Evolutionary conservation across 2,329 filamentous ascomycete genomes (phyloP).

Genomic region (Talaromyces sp.): DNA sequence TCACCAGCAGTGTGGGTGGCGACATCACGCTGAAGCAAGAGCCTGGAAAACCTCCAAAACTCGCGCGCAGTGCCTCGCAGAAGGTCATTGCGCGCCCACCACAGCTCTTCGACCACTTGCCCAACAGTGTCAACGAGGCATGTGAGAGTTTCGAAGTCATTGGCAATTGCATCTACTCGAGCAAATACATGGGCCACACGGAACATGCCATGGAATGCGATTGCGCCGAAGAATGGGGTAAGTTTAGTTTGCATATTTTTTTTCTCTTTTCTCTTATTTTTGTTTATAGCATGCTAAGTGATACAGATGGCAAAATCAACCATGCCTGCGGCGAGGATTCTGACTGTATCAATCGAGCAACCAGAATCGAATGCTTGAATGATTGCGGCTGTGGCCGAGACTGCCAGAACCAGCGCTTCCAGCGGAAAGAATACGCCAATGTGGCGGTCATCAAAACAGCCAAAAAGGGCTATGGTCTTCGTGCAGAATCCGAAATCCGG

Average conservation of each 20-base stretch:
- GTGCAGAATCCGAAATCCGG: constrained; percentile 70
- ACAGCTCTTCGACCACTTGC: constrained; percentile 66
- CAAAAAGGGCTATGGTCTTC: constrained; percentile 93
- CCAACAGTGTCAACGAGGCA: constrained; percentile 73
- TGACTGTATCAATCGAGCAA: constrained; percentile 96
- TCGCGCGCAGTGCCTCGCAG: constrained; percentile 67
- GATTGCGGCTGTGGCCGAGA: constrained; percentile 81
- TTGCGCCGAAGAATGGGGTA: constrained; percentile 92
- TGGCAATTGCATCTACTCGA: constrained; percentile 80
- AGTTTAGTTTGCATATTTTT: constrained; percentile 32
- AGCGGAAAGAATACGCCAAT: constrained; percentile 79
- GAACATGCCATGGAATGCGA: constrained; percentile 95
- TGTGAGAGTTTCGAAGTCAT: constrained; percentile 74
- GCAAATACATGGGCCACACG: constrained; percentile 84
- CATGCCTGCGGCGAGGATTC: constrained; percentile 91
- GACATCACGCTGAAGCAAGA: constrained; percentile 60
- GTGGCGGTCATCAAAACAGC: constrained; percentile 97
- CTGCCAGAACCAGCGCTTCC: constrained; percentile 94
- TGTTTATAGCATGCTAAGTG: constrained; percentile 26
- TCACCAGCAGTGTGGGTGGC: constrained; percentile 54
- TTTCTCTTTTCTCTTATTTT: not conserved
- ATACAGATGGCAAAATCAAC: constrained; percentile 52
- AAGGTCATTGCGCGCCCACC: constrained; percentile 61
- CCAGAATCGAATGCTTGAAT: constrained; percentile 91
- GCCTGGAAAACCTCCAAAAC: constrained; percentile 63